Base-by-base conservation (phyloP, 1,284 basidiomycete genomes). In the Termitomyces sp. region DNA sequence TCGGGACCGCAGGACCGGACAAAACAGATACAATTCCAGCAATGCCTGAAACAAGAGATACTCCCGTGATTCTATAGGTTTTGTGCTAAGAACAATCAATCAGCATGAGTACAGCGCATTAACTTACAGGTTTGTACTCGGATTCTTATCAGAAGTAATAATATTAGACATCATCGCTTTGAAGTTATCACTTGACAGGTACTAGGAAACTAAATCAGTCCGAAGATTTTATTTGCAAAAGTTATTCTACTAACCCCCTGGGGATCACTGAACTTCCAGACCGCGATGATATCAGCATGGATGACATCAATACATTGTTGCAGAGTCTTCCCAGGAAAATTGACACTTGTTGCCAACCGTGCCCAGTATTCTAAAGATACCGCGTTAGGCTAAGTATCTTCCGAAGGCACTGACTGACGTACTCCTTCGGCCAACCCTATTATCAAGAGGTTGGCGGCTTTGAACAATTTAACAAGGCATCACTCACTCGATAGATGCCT, bases 181-280 rank as follows among this genome's bases (percentile, higher is more conserved):
- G 24, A 68, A 67, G 9, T 61, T 49, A 1, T 24, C 17, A 36
- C 61, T 62, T 6, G 55, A 45, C 38, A 67, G 50, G 42, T 63
- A 59, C 65, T 68, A 45, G 17, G 30, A 7, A 17, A 40, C 5
- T 3, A 12, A 17, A 17, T 34, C 17, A 45, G 44, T 31, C 17
- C 5, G 6, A 45, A 50, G n/a, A n/a, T 28, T 44, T n/a, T 21
- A 47, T 19, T 21, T 41, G 26, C 21, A 28, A 2, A 19, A 40
- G 8, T 30, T 17, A 40, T 10, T 28, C 15, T 31, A 50, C 59
- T 31, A 21, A 63, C 65, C 36, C 47, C 44, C 1, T 61, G 33
- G 2, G 64, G 61, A 57, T 69, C 67, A 33, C 63, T 40, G 51
- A 69, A 64, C 38, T 61, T 61, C 67, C 67, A 68, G 30, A 64